Percentiles rank a stretch among this genome's conserved stretches.
phyloP scores from a whole-genome alignment of 73 alveolate genomes.

The Stentor roeselii region DNA sequence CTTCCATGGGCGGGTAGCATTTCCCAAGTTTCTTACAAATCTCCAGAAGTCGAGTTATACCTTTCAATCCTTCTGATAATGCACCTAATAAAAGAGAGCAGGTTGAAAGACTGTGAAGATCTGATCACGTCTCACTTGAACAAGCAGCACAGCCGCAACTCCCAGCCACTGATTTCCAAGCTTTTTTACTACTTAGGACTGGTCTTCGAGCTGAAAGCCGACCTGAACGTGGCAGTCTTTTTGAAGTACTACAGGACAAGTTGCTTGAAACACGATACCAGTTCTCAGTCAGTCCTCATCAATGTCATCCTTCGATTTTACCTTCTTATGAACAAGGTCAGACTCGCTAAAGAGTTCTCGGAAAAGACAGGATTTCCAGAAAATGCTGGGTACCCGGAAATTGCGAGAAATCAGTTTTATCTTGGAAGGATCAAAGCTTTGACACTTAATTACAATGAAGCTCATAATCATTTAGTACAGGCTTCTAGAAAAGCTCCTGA shows the following conservation, averaged over 20 bases:
- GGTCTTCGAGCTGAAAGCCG: not conserved
- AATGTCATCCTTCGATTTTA: conserved; percentile 9
- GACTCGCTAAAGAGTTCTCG: conserved; percentile 78
- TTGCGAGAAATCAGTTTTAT: conserved; percentile 85
- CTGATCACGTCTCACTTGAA: not conserved
- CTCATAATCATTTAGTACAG: conserved; percentile 76
- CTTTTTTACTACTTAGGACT: not conserved
- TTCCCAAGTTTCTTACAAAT: not conserved
- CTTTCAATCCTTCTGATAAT: not conserved
- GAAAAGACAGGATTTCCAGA: conserved; percentile 90
- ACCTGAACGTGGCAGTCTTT: not conserved
- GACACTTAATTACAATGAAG: conserved; percentile 88
- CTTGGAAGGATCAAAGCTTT: conserved; percentile 94
- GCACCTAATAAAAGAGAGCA: not conserved
- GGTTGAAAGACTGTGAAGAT: not conserved
- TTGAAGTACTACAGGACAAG: not conserved
- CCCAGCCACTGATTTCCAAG: conserved; percentile 17
- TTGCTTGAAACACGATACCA: conserved; percentile 17
- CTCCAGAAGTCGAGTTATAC: not conserved
- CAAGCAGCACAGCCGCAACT: not conserved
- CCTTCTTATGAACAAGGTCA: not conserved
- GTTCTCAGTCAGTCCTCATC: not conserved
- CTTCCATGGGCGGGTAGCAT: not conserved
- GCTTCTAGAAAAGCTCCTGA: conserved; percentile 97
- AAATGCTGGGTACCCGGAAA: conserved; percentile 78